These are phyloP conservation scores for Rhododendron griersonianum DNA, from an alignment of 148 eudicot species.

Conservation along the genomic window DNA sequence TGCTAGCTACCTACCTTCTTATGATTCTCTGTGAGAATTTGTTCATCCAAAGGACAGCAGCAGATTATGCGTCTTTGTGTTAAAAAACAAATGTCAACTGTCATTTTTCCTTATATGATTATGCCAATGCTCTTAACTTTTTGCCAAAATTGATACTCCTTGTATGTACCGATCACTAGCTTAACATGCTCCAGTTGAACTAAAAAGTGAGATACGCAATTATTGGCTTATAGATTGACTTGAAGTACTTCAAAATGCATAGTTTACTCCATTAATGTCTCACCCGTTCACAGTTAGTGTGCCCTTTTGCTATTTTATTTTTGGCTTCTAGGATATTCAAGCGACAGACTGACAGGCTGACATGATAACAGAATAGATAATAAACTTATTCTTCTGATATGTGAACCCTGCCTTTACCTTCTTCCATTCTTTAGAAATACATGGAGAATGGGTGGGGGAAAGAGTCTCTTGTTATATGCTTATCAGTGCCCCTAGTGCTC, in stretches of 20 bases:
- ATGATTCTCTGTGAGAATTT: background rate
- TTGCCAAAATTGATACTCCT: background rate
- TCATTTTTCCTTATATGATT: background rate
- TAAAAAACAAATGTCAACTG: background rate
- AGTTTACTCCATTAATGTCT: background rate
- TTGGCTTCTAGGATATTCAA: conserved; percentile 1
- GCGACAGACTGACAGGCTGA: background rate
- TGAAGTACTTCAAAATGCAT: background rate
- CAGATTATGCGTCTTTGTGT: background rate
- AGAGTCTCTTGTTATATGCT: background rate
- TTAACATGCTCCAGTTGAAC: conserved; percentile 4
- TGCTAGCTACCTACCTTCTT: background rate
- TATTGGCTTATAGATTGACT: background rate
- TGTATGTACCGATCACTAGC: background rate
- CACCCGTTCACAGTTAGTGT: background rate
- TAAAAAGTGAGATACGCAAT: background rate
- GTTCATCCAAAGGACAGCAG: background rate
- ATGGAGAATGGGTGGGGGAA: background rate
- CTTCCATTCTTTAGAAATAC: background rate
- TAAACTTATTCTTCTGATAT: background rate
- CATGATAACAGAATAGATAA: background rate
- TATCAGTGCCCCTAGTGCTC: conserved; percentile 16
- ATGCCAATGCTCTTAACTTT: background rate
- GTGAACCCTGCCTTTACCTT: conserved; percentile 12
- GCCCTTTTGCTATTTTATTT: background rate